Conservation (phyloP, 352 stramenopile species). For the Phytophthora citricola region DNA sequence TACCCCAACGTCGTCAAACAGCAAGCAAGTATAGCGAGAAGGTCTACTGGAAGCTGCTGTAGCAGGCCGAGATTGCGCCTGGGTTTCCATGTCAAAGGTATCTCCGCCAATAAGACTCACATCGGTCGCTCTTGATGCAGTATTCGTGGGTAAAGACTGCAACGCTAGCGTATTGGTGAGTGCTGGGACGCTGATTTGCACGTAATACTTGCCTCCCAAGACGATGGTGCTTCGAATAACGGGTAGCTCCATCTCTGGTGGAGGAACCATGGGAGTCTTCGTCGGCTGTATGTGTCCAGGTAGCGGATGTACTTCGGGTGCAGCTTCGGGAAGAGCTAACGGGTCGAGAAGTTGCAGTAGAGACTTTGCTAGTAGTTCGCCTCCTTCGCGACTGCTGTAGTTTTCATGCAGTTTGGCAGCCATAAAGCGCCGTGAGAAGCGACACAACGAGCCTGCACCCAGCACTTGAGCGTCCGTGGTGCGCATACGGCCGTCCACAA, state of each 20-base stretch:
- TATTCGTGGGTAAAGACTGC: constrained; percentile 63
- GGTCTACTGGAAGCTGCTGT: constrained; percentile 14
- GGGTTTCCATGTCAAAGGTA: constrained; percentile 16
- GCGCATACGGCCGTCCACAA: constrained; percentile 87
- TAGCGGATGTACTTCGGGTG: constrained; percentile 14
- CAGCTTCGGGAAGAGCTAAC: constrained; percentile 18
- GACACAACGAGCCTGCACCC: constrained; percentile 68
- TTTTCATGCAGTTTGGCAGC: constrained; percentile 75
- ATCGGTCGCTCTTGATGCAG: constrained; percentile 18
- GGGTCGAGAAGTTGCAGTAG: constrained; percentile 78
- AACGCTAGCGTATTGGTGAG: constrained; percentile 75
- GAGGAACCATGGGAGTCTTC: constrained; percentile 47
- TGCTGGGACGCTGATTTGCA: constrained; percentile 76
- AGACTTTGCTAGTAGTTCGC: constrained; percentile 67
- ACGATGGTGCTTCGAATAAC: constrained; percentile 56
- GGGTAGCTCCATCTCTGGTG: constrained; percentile 75
- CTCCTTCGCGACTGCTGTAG: constrained; percentile 82
- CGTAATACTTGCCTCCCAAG: constrained; percentile 62
- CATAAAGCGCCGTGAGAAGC: constrained; percentile 88
- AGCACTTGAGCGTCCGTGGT: constrained; percentile 88
- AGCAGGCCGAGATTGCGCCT: constrained; percentile 19
- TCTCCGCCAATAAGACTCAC: constrained; percentile 28
- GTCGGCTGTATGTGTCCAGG: constrained; percentile 20
- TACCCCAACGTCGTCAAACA: constrained; percentile 83
- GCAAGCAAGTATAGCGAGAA: constrained; percentile 66